Percentiles rank a stretch among this genome's conserved stretches.
Conservation (phyloP, 208 protist species). For the Leptomonas pyrrhocoris region DNA sequence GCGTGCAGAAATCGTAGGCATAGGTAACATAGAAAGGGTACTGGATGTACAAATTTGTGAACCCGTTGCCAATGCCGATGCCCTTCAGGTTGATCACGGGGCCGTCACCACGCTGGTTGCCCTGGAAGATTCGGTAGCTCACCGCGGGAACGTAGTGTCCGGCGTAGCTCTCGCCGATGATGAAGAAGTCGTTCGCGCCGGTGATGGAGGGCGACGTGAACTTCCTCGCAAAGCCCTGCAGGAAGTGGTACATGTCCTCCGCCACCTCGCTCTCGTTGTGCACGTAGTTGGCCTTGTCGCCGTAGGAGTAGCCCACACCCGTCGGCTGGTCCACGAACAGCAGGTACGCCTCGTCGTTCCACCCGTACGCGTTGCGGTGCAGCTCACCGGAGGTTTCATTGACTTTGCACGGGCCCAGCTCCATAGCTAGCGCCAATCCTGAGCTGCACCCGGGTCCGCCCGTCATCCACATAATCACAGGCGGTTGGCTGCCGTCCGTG, state of each 20-base stretch:
- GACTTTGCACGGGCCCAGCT: constrained; percentile 81
- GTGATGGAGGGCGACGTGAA: constrained; percentile 43
- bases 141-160: constrained; percentile 76
- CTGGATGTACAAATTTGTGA: constrained; percentile 79
- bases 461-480: constrained; percentile 89
- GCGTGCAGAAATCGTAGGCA: constrained; percentile 66
- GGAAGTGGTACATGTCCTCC: constrained; percentile 88
- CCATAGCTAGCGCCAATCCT: constrained; percentile 62
- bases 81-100: constrained; percentile 58
- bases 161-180: constrained; percentile 84
- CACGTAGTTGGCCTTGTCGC: constrained; percentile 45
- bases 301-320: constrained; percentile 88
- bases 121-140: constrained; percentile 39
- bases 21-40: constrained; percentile 63
- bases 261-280: constrained; percentile 69
- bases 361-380: constrained; percentile 74
- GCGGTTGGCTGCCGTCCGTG: constrained; percentile 35
- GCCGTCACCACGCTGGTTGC: constrained; percentile 29
- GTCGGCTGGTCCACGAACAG: constrained; percentile 91
- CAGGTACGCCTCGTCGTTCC: constrained; percentile 80
- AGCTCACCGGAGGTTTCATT: constrained; percentile 46
- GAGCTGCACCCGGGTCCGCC: constrained; percentile 92
- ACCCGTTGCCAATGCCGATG: constrained; percentile 84
- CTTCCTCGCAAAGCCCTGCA: constrained; percentile 52
- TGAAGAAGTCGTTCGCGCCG: constrained; percentile 60